Evolutionary conservation across 1,284 basidiomycete genomes (phyloP), one percentile per base, ranked within the genome.

Genomic region (Cutaneotrichosporon cutaneum): DNA sequence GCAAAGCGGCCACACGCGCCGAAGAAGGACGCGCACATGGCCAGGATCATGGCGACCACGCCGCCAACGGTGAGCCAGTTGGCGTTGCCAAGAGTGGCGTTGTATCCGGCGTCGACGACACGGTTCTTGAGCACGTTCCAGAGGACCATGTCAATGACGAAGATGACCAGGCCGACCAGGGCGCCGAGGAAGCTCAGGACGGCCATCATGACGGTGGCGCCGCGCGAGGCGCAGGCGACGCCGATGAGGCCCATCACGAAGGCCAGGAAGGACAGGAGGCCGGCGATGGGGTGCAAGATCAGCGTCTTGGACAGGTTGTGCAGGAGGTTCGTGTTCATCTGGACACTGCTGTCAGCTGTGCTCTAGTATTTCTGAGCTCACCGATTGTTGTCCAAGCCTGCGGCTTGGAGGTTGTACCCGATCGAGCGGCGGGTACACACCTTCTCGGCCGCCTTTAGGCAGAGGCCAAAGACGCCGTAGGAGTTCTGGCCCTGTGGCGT

Each of bases 231-330:
- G 44, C 77, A 75, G 1, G 82, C 81, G 53, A 88, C 87, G 69
- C 85, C 88, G 56, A 78, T 55, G 18, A 90, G 67, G 16, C 90
- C 90, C 68, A 87, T 88, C 56, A 91, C 66, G 67, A 89, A 81
- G n/a, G 89, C 85, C 53, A 92, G 72, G 36, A 87, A 86, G 30
- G 88, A 80, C 26, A 92, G 80, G 54, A 84, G 88, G 18, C 88
- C 89, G 52, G 85, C 87, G 68, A 92, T 86, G 42, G 90, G 89
- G 76, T 91, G 87, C 27, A 93, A 83, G 70, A 93, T 86, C 62
- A 92, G 82, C 8, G 83, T 81, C 72, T 81, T 83, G 27, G 90
- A 90, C 61, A 92, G 85, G 72, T 87, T 87, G 73, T 86, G 84
- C 54, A 90, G 81, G 50, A 85, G 75, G 16, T 65, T 67, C 16